phyloP scores from a whole-genome alignment of 805 yeast genomes.

The Zygosaccharomyces siamensis region DNA sequence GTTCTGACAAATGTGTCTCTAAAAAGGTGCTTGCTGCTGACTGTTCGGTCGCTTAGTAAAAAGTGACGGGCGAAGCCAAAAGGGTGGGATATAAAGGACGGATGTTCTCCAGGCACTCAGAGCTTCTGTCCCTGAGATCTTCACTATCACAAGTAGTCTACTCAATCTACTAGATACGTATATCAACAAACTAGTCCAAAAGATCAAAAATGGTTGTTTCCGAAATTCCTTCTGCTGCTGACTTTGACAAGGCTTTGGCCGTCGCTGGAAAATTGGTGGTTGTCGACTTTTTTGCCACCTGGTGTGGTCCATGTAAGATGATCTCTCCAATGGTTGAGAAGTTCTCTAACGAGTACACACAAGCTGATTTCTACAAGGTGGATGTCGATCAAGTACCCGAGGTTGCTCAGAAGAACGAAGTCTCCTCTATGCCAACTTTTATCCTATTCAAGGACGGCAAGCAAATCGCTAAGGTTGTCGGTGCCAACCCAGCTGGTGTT shows the following conservation, averaged over 20 bases:
- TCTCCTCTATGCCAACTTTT: conserved; percentile 62
- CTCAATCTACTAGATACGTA: background rate
- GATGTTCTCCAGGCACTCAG: background rate
- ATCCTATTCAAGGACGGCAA: conserved; percentile 80
- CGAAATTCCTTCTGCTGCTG: conserved; percentile 45
- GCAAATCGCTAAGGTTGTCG: conserved; percentile 73
- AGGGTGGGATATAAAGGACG: conserved; percentile 6
- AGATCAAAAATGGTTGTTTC: conserved; percentile 45
- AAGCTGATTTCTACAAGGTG: conserved; percentile 77
- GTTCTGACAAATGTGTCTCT: conserved; percentile 3
- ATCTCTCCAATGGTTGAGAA: conserved; percentile 90
- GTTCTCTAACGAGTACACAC: conserved; percentile 57
- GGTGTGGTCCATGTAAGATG: conserved; percentile 99
- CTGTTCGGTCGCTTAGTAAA: conserved; percentile 12
- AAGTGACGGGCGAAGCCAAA: conserved; percentile 4
- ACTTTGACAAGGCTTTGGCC: conserved; percentile 62
- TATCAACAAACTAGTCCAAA: conserved; percentile 1
- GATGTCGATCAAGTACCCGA: conserved; percentile 83
- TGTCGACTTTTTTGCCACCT: conserved; percentile 92
- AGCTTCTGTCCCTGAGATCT: background rate
- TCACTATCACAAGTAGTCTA: background rate
- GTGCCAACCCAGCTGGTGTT: conserved; percentile 85
- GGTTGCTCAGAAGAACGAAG: conserved; percentile 61
- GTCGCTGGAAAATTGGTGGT: conserved; percentile 70
- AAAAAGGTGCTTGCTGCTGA: background rate